A percentile compares a stretch with the other conserved stretches of the same genome.
These are phyloP conservation scores for Incumbomyces delicatus DNA, from an alignment of 2,329 filamentous ascomycete species.

Conservation along the genomic window DNA sequence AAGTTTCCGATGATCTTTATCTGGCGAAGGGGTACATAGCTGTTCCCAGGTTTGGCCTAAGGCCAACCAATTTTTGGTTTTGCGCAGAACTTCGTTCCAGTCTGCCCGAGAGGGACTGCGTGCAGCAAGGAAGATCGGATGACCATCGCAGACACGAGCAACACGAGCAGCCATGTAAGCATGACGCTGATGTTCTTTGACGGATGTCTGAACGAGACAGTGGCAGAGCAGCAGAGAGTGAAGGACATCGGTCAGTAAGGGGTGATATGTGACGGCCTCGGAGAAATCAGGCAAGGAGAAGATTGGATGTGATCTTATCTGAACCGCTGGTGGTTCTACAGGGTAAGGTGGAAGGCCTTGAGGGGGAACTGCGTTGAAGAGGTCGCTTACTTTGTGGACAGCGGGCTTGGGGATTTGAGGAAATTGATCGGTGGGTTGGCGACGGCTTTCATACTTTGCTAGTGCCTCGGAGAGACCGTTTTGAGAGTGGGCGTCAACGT, in stretches of 20 bases:
- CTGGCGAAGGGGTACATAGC: constrained; percentile 52
- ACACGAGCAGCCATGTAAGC: constrained; percentile 73
- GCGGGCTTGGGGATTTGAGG: constrained; percentile 20
- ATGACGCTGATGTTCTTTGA: constrained; percentile 67
- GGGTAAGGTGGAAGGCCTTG: constrained; percentile 60
- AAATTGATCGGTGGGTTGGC: constrained; percentile 1
- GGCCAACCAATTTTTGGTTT: constrained; percentile 59
- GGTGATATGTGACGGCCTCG: constrained; percentile 70
- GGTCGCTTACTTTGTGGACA: constrained; percentile 49
- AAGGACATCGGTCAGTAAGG: constrained; percentile 66
- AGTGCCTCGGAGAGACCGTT: constrained; percentile 14
- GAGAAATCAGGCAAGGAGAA: constrained; percentile 37
- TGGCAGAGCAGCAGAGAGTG: constrained; percentile 71
- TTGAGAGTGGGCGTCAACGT: constrained; percentile 23
- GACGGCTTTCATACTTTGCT: constrained; percentile 11
- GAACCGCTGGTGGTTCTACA: constrained; percentile 24
- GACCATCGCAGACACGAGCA: constrained; percentile 63
- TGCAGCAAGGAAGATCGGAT: constrained; percentile 67
- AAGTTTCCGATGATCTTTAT: constrained; percentile 1
- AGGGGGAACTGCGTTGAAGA: constrained; percentile 63
- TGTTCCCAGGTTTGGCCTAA: constrained; percentile 58
- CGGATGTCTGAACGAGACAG: constrained; percentile 66
- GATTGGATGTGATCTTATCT: constrained; percentile 21
- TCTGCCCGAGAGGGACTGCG: constrained; percentile 64
- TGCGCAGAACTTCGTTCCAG: constrained; percentile 66